Conservation (phyloP, 2,329 filamentous ascomycete genomes). For the Chaetomiaceae sp. region DNA sequence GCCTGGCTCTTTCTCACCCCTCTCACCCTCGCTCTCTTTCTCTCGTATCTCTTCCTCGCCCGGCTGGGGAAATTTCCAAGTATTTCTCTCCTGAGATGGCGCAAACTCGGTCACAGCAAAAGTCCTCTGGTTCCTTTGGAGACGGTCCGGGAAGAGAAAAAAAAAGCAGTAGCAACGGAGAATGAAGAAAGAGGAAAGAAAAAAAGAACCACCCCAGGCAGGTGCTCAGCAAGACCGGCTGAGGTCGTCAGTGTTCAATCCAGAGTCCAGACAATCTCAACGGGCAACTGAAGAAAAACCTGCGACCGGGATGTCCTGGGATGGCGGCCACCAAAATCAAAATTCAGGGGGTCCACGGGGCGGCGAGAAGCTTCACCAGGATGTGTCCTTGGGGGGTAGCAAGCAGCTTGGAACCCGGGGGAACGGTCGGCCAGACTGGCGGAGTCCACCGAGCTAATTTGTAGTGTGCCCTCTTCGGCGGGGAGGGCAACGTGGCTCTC, state of each 20-base stretch:
- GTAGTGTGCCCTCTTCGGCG: slow-evolving; percentile 8
- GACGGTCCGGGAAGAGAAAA: slow-evolving; percentile 15
- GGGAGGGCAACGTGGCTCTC: slow-evolving; percentile 20
- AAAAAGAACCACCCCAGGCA: slow-evolving; percentile 15
- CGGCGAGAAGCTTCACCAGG: slow-evolving; percentile 24
- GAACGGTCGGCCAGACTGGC: slow-evolving; percentile 19
- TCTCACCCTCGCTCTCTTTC: slow-evolving; percentile 5
- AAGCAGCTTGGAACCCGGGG: slow-evolving; percentile 15
- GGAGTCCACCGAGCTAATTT: slow-evolving; percentile 19
- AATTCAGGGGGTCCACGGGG: slow-evolving; percentile 25
- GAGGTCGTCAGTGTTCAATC: slow-evolving; percentile 15
- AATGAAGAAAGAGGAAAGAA: slow-evolving; percentile 15
- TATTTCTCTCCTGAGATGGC: slow-evolving; percentile 3
- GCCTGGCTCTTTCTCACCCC: background rate
- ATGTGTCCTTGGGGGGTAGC: slow-evolving; percentile 21
- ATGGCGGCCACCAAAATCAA: slow-evolving; percentile 23
- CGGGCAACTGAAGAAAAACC: slow-evolving; percentile 22
- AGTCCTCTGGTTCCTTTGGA: slow-evolving; percentile 1
- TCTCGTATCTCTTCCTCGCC: background rate
- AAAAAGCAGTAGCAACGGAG: slow-evolving; percentile 21
- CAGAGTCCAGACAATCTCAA: slow-evolving; percentile 12
- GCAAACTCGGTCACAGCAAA: slow-evolving; percentile 11
- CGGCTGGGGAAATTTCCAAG: slow-evolving; percentile 12
- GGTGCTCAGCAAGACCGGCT: slow-evolving; percentile 9
- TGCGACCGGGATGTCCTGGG: slow-evolving; percentile 26